A percentile compares a stretch with the other conserved stretches of the same genome.
Evolutionary conservation across 176 grass and related monocot genomes (phyloP).

Genomic region (Leersia perrieri): DNA sequence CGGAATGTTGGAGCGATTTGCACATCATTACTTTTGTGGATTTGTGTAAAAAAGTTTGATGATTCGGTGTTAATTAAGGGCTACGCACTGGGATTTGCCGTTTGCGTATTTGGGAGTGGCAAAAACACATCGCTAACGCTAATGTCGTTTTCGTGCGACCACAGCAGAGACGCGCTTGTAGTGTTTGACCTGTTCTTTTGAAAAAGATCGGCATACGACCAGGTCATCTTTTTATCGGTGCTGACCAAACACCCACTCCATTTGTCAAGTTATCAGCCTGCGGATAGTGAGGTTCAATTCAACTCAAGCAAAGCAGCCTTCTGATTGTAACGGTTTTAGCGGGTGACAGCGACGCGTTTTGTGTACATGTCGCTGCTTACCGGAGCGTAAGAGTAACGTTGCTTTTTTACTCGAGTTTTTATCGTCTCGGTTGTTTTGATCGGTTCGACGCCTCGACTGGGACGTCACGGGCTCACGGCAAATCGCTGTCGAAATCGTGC

Average conservation of each 20-base stretch:
- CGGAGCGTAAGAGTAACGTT: neutral
- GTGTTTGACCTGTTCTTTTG: neutral
- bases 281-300: too few species aligned
- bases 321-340: neutral
- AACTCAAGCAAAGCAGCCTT: neutral
- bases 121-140: neutral
- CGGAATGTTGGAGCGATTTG: too few species aligned
- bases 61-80: neutral
- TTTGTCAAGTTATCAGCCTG: neutral
- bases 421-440: too few species aligned
- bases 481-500: neutral
- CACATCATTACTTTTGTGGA: neutral
- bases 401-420: too few species aligned
- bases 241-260: neutral
- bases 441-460: neutral
- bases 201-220: neutral
- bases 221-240: neutral
- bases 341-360: neutral
- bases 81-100: neutral
- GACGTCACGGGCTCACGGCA: neutral
- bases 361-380: neutral
- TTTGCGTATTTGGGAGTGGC: too few species aligned
- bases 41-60: neutral
- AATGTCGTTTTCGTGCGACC: neutral
- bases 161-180: neutral